Evolutionary conservation across 2,329 filamentous ascomycete species (phyloP), one percentile per base, ranked within the genome.

Genomic region (Colletotrichum tanaceti): DNA sequence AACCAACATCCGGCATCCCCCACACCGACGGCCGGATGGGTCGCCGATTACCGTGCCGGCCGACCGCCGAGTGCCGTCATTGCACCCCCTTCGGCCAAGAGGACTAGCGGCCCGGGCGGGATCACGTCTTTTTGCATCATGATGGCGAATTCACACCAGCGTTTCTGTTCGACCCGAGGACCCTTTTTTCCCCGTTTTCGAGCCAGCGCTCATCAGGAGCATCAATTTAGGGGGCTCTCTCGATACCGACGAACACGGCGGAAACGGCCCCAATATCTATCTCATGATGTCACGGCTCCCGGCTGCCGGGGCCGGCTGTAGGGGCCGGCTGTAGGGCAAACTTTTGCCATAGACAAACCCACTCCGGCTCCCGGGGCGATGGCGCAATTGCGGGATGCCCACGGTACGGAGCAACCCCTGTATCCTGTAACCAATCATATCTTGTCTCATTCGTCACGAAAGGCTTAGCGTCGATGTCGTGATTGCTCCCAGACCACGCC

Each of bases 391-490:
- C 70, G 63, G 58, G 44, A 71, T 68, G 68, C 59, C 68, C 46
- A 63, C 59, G 68, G 63, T 71, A 68, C 70, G 58, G 63, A 63
- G 52, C 47, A 35, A 44, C 63, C 61, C 70, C 65, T 58, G 57
- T 41, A 9, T 39, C 18, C 10, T n/a, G 32, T 63, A 67, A 57
- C 79, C 80, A 83, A 81, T 82, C 77, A 80, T 58, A 65, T 64
- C 66, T 70, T 72, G 67, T 39, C 49, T 39, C 58, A 44, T n/a
- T 73, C 76, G 79, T 82, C 80, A 80, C 81, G 81, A 83, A 81
- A 81, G 82, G 77, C 71, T 79, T 84, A 83, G 82, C 82, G 82
- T 79, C 78, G 82, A 84, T 84, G 83, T 84, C 82, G 83, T 84
- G 82, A 84, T 84, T 79, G 76, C 73, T 79, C 76, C 75, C 75